A percentile compares a stretch with the other conserved stretches of the same genome.
phyloP scores from a whole-genome alignment of 176 grass and related monocot species.

The Raddia distichophylla region DNA sequence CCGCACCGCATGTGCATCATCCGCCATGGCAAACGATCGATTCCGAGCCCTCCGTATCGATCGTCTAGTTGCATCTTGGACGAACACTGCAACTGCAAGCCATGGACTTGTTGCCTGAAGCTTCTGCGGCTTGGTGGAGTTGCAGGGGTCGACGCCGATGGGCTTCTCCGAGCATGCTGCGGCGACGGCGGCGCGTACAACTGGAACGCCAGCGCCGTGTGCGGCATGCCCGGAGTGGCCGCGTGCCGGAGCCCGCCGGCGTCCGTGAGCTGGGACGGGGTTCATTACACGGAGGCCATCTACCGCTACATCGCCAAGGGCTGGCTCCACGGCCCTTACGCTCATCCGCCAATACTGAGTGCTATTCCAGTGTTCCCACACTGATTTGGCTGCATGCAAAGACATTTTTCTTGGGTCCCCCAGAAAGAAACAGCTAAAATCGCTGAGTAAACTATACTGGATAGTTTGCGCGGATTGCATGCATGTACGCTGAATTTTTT shows the following conservation, averaged over 20 bases:
- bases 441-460: no score
- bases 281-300: constrained; percentile 41
- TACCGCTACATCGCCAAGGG: constrained; percentile 15
- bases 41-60: no score
- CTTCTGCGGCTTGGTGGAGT: not conserved
- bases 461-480: no score
- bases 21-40: no score
- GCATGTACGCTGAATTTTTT: no score
- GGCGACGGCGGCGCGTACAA: constrained; percentile 35
- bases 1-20: no score
- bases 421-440: no score
- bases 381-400: no score
- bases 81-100: no score
- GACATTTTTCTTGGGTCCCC: no score
- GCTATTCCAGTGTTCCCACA: not conserved
- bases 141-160: not conserved
- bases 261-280: constrained; percentile 32
- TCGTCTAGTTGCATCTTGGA: no score
- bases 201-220: constrained; percentile 1
- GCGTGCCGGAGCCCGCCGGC: not conserved
- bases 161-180: not conserved
- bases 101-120: not conserved
- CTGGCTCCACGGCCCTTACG: constrained; percentile 34
- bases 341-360: not conserved
- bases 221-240: constrained; percentile 1